Base-by-base conservation (phyloP, 495 filamentous ascomycete species). In the Hyaloscypha variabilis region DNA sequence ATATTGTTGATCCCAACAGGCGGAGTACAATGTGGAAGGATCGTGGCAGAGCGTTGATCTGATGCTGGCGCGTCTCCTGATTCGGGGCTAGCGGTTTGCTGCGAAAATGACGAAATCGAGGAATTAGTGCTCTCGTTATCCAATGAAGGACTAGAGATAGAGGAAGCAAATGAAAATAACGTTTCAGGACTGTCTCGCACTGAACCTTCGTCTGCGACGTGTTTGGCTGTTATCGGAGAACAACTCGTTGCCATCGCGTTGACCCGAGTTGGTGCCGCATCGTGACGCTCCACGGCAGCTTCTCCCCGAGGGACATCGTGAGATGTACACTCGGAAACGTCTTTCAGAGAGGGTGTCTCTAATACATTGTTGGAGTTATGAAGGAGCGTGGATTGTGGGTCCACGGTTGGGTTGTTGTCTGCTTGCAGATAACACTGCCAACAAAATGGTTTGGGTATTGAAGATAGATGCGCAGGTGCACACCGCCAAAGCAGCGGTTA, bases 321-420 rank as follows among this genome's bases (percentile, higher is more conserved):
- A 29, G 24, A 59, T 59, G 30, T 53, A 28, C 24, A 30, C 55
- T 39, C 56, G 63, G 63, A 65, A 50, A 59, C 63, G 63, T 65
- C 63, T 58, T 29, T 65, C 62, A 65, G 63, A 49, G 54, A 65
- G 63, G 63, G 63, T 65, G 63, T 24, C 4, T 53, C 46, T 54
- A 60, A 59, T 59, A 36, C 63, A 65, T 65, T 34, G 17, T 1
- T 30, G 21, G 25, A 11, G 19, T 54, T 30, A 59, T 54, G 24
- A 31, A 56, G 51, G 56, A 59, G 26, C 14, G 8, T 25, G 39
- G 54, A 60, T 29, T 42, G 42, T 3, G 63, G 63, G 55, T 65
- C 63, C 63, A 65, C 23, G 42, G 56, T 65, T 36, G n/a, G 42
- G 42, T 65, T 36, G 8, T 46, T 28, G 23, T 19, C 23, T 54